These are phyloP conservation scores for Lachnellula arida DNA, from an alignment of 2,329 filamentous ascomycete genomes.

Conservation along the genomic window DNA sequence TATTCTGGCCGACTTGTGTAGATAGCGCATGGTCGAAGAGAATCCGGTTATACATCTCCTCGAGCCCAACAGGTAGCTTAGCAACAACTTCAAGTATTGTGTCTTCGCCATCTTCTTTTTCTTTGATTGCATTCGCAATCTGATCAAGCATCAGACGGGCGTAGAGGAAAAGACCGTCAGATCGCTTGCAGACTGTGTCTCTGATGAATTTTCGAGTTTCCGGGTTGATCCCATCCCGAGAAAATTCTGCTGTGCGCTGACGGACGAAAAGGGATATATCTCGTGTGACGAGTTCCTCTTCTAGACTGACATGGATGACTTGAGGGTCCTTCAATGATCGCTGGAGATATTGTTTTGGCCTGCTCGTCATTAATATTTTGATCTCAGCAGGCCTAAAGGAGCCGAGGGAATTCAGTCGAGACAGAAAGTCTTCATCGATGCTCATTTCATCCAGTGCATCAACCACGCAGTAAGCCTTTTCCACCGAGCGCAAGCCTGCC, in stretches of 20 bases:
- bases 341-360: constrained; percentile 20
- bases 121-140: constrained; percentile 8
- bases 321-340: constrained; percentile 14
- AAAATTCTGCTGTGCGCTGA: constrained; percentile 9
- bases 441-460: constrained; percentile 35
- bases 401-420: constrained; percentile 10
- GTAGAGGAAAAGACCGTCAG: constrained; percentile 22
- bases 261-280: constrained; percentile 15
- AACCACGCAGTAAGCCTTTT: constrained; percentile 40
- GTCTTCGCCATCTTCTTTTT: constrained; percentile 10
- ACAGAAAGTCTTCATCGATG: constrained; percentile 6
- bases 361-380: constrained; percentile 22
- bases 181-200: constrained; percentile 10
- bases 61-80: constrained; percentile 18
- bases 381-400: constrained; percentile 9
- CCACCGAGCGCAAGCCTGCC: constrained; percentile 15
- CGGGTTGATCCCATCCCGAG: neutral
- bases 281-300: constrained; percentile 18
- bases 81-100: neutral
- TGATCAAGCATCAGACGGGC: constrained; percentile 23
- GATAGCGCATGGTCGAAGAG: constrained; percentile 6
- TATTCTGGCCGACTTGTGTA: constrained; percentile 9
- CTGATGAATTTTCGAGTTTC: constrained; percentile 3
- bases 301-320: constrained; percentile 18
- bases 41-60: constrained; percentile 26